These are phyloP conservation scores for Firmiana major DNA, from an alignment of 345 rosid species.

Conservation along the genomic window DNA sequence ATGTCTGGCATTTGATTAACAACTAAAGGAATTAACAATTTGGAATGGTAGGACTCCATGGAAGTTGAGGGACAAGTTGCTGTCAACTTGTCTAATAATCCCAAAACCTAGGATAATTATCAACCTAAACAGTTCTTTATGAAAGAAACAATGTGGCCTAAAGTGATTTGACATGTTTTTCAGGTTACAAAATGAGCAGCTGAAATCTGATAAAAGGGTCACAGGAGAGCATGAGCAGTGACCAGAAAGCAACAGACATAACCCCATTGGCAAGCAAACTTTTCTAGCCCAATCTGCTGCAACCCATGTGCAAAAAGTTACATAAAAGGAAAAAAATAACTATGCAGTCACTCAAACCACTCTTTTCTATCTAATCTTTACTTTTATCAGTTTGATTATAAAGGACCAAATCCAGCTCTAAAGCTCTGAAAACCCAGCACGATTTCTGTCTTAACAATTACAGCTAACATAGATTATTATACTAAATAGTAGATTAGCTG, in stretches of 20 bases:
- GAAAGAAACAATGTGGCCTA: not conserved
- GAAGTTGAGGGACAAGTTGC: not conserved
- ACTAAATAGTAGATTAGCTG: not conserved
- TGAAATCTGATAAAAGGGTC: not conserved
- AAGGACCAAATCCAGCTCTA: conserved; percentile 41
- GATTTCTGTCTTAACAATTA: conserved; percentile 3
- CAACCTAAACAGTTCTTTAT: not conserved
- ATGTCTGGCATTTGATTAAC: not conserved
- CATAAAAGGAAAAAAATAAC: conserved; percentile 8
- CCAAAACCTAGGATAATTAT: not conserved
- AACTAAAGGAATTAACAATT: not conserved
- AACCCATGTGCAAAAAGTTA: conserved; percentile 52
- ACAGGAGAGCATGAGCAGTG: conserved; percentile 14
- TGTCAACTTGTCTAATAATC: not conserved
- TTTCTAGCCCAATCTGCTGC: conserved; percentile 27
- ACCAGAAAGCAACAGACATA: conserved; percentile 31
- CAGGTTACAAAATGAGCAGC: not conserved
- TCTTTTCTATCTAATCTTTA: conserved; percentile 16
- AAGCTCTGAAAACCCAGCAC: conserved; percentile 29
- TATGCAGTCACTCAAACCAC: conserved; percentile 12
- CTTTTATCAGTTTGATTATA: conserved; percentile 24
- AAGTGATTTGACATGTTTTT: not conserved
- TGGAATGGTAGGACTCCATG: not conserved
- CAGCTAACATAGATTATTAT: conserved; percentile 24
- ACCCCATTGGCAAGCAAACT: conserved; percentile 45